Base-by-base conservation (phyloP, 2,329 filamentous ascomycete species). In the Aspergillus japonicus region DNA sequence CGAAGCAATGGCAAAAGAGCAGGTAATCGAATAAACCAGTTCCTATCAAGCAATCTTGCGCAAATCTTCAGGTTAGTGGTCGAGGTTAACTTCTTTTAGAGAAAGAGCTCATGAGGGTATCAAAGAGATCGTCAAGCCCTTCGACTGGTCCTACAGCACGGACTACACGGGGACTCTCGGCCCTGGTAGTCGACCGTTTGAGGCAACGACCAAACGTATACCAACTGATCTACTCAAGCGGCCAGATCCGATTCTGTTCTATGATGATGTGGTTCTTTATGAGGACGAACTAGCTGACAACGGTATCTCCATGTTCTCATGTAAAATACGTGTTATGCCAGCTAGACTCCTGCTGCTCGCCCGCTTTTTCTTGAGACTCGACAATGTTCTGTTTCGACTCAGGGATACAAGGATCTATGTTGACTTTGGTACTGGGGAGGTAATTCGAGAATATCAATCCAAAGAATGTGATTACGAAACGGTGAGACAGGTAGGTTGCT, bases 231-330 rank as follows among this genome's bases (percentile, higher is more conserved):
- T 98, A 47, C 84, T 99, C 54, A 92, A 89, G 74, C 86, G 91
- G 33, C 90, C 91, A 14, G 95, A 99, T 73, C 95, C 95, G 0
- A 99, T 99, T 65, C 80, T 96, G 5, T 97, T 98, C 82, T 96
- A 96, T 73, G 94, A 98, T 78, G 92, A 98, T 69, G 92, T 99
- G 44, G 87, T 97, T 68, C 83, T 99, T 51, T 99, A 96, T 75
- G 95, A 99, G 80, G 96, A 96, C 78, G 95, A 99, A 81, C 85
- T 99, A 50, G 95, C 96, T 62, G 95, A 99, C 76, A 99, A 99
- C 72, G 95, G 95, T 62, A 95, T 98, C 68, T 91, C 92, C 31
- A 84, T 97, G 73, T 82, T 96, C 60, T 96, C 89, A 63, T 92
- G 90, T 77, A 99, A 99, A 81, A 81, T 98, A 54, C 85, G 95